Conservation (phyloP, 106 monocot genomes). For the Alisma plantagoaquatica region DNA sequence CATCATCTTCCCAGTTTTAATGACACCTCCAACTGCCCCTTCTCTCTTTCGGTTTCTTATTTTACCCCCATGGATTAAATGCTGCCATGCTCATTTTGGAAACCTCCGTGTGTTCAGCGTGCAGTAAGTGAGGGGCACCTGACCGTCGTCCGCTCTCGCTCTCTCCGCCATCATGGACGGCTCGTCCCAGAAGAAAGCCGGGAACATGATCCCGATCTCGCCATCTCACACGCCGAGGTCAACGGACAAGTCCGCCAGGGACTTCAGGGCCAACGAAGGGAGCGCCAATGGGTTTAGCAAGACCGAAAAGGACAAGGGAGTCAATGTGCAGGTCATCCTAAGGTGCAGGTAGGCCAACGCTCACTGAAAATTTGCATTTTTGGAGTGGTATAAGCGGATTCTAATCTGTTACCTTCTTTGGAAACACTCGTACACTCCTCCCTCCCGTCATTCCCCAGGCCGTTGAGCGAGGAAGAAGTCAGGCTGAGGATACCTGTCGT, state of each 20-base stretch:
- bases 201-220: constrained; percentile 16
- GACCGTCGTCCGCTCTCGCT: too few species aligned
- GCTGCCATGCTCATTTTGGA: too few species aligned
- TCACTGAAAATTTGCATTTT: background rate
- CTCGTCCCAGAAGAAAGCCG: constrained; percentile 32
- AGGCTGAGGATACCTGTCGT: constrained; percentile 68
- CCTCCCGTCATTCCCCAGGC: constrained; percentile 14
- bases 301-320: constrained; percentile 67
- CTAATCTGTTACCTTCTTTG: background rate
- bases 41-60: too few species aligned
- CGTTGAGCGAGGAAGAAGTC: constrained; percentile 73
- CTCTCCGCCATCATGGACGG: too few species aligned
- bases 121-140: too few species aligned
- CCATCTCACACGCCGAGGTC: constrained; percentile 32
- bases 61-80: too few species aligned
- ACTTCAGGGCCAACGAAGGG: constrained; percentile 38
- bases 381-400: background rate
- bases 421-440: background rate
- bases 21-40: too few species aligned
- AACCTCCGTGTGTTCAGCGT: too few species aligned
- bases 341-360: constrained; percentile 98
- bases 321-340: constrained; percentile 83
- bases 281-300: constrained; percentile 39
- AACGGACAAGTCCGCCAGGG: constrained; percentile 34
- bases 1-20: too few species aligned